Conservation (phyloP, 768 basidiomycete genomes). For the Russula virescens region DNA sequence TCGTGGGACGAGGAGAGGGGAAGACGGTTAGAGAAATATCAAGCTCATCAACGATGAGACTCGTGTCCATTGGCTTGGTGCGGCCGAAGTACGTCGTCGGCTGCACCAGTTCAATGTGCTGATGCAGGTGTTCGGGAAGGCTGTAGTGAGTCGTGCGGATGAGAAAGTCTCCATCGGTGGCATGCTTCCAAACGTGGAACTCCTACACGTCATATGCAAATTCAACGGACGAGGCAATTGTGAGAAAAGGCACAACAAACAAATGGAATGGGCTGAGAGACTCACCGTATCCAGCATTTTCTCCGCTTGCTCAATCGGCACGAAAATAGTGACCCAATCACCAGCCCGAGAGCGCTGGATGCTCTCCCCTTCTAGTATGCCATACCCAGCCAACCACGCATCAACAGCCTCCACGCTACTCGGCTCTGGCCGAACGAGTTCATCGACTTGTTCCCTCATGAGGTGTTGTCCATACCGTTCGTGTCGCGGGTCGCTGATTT, state of each 20-base stretch:
- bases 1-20: not conserved
- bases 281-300: conserved; percentile 66
- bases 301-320: conserved; percentile 57
- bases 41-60: conserved; percentile 27
- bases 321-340: conserved; percentile 60
- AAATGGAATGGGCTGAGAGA: not conserved
- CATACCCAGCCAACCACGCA: conserved; percentile 56
- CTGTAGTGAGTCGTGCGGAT: conserved; percentile 67
- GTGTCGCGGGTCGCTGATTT: conserved; percentile 26
- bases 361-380: conserved; percentile 38
- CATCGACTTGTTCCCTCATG: conserved; percentile 61
- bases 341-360: conserved; percentile 50
- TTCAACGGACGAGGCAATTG: not conserved
- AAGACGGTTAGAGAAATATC: not conserved
- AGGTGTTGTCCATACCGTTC: conserved; percentile 37
- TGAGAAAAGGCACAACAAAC: not conserved
- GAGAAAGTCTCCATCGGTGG: conserved; percentile 34
- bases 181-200: conserved; percentile 58
- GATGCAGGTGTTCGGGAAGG: conserved; percentile 52
- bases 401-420: conserved; percentile 49
- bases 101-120: conserved; percentile 62
- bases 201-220: conserved; percentile 34
- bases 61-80: conserved; percentile 39
- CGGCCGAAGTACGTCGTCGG: conserved; percentile 66
- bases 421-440: conserved; percentile 50